Conservation (phyloP, 2,329 filamentous ascomycete species). For the Pseudogymnoascus sp. region DNA sequence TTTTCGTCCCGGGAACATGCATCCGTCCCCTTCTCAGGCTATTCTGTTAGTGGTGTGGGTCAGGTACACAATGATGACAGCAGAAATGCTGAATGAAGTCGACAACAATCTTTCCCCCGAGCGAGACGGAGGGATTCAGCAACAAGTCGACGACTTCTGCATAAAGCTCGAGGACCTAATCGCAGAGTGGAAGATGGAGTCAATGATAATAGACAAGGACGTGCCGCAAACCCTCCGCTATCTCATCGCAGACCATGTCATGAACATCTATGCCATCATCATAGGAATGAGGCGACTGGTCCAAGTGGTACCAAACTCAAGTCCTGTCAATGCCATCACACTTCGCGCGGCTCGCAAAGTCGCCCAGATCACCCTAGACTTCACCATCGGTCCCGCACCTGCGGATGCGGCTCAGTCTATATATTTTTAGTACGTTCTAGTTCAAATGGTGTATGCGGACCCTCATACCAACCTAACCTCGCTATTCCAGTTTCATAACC, state of each 20-base stretch:
- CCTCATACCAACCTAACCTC: not conserved
- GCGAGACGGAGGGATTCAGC: not conserved
- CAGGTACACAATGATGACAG: not conserved
- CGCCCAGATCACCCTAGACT: not conserved
- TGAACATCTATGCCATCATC: not conserved
- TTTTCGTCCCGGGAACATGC: not conserved
- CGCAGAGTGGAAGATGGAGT: not conserved
- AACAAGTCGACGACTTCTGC: not conserved
- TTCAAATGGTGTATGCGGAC: not conserved
- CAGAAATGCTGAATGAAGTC: constrained; percentile 4
- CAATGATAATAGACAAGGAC: not conserved
- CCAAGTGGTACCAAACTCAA: not conserved
- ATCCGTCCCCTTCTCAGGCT: not conserved
- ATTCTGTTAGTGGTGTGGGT: not conserved
- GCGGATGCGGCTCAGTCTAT: not conserved
- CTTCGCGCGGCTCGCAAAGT: constrained; percentile 2
- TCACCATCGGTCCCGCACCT: not conserved
- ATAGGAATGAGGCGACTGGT: not conserved
- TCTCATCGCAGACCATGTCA: not conserved
- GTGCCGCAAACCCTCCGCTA: not conserved
- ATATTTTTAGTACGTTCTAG: constrained; percentile 1
- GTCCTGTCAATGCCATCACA: constrained; percentile 1
- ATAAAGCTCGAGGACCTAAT: not conserved
- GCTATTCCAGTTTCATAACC: not conserved
- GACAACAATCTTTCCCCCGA: not conserved